Conservation (phyloP, 345 rosid species). For the Lenwebbia sp. region DNA sequence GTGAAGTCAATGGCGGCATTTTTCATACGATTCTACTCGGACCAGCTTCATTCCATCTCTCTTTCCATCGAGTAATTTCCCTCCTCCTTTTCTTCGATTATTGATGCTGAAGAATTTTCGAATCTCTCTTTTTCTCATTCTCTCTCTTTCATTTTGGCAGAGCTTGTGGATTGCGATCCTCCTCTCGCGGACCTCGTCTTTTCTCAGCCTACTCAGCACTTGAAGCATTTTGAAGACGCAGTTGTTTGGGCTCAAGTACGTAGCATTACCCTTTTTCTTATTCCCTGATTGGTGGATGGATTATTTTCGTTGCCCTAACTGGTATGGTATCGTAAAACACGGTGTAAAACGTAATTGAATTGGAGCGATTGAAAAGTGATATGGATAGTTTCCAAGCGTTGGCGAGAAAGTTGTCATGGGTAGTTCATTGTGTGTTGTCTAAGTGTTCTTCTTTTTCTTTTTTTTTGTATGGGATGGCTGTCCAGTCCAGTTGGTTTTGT, state of each 20-base stretch:
- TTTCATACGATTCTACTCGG: slow-evolving; percentile 34
- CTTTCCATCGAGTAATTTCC: slow-evolving; percentile 42
- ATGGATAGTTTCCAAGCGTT: no score
- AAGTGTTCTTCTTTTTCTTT: no score
- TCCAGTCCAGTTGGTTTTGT: not conserved
- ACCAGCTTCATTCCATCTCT: slow-evolving; percentile 58
- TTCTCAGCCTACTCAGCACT: slow-evolving; percentile 37
- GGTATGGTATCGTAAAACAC: not conserved
- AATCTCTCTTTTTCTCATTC: not conserved
- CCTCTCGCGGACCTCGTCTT: slow-evolving; percentile 46
- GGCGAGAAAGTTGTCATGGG: no score
- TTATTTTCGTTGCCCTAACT: not conserved
- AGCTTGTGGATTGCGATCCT: slow-evolving; percentile 54
- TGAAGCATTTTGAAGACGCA: slow-evolving; percentile 55
- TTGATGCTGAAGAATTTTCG: not conserved
- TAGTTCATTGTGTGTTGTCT: no score
- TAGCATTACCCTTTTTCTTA: not conserved
- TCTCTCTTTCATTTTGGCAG: slow-evolving; percentile 45
- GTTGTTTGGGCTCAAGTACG: slow-evolving; percentile 73
- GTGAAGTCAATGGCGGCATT: slow-evolving; percentile 43
- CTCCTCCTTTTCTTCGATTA: not conserved
- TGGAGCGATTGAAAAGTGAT: no score
- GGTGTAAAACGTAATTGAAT: no score
- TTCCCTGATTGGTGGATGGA: not conserved
- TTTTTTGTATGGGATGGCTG: not conserved